Base-by-base conservation (phyloP, 768 basidiomycete genomes). In the Amanita fuliginea region DNA sequence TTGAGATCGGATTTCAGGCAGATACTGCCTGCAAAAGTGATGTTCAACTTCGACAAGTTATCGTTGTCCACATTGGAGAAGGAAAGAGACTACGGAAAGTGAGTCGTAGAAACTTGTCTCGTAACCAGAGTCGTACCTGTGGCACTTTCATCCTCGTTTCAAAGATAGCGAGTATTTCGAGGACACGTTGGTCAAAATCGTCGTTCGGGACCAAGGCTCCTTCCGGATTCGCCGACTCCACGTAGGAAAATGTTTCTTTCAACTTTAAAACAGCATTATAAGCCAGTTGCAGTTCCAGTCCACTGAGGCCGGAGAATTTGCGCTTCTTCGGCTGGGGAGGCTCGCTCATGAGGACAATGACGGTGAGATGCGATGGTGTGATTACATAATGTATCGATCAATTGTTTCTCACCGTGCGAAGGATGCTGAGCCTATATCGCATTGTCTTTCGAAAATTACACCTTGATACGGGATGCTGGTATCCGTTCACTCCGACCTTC, bases 271-370 rank as follows among this genome's bases (percentile, higher is more conserved):
- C 41, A 43, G 54, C 40, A 36, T 42, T 47, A 40, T 51, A 51
- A 32, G 52, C 52, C 24, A 47, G 52, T 42, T 47, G 48, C 52
- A 55, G 40, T 53, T 55, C 47, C 51, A 52, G 32, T 34, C 54
- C 54, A 46, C 51, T 53, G 54, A 55, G 54, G 50, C 51, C 42
- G 36, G 54, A 55, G 51, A 53, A 43, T 53, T 55, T 55, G 48
- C 47, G 51, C 47, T 50, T 55, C 47, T 55, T 55, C 24, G 42
- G 42, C 42, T 43, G 46, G n/a, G n/a, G n/a, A n/a, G n/a, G n/a
- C n/a, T n/a, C n/a, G 37, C 36, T 24, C 22, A 24, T 24, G 22
- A 24, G 22, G 5, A 24, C 22, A 24, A 24, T 24, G 22, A 24
- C n/a, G n/a, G n/a, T n/a, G n/a, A n/a, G n/a, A n/a, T n/a, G n/a